Evolutionary conservation across 2,329 filamentous ascomycete species (phyloP), one percentile per base, ranked within the genome.

Genomic region (Aurifilum marmelostoma): DNA sequence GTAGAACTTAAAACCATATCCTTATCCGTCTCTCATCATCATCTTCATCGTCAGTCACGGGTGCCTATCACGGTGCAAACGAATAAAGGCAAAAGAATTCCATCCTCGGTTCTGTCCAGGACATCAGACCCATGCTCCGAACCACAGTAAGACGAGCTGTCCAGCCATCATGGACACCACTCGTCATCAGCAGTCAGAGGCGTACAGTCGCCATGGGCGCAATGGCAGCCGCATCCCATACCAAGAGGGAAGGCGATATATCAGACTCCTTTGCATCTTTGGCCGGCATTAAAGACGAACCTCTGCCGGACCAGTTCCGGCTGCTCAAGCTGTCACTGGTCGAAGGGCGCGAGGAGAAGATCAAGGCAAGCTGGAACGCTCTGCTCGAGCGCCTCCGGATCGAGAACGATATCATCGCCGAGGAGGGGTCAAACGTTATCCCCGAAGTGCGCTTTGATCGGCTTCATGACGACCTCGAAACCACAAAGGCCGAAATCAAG

Each of bases 231-330:
- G 54, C 65, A 14, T 56, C 52, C 2, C 52, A 43, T 21, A 68
- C 58, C 12, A 88, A 88, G 73, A 82, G 84, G 52, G 86, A 88
- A 72, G 88, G 88, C 3, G 84, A 89, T 72, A 90, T 91, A 43
- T 88, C 88, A 0, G 87, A 88, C 65, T 80, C 87, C 0, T 91
- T 91, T 68, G 83, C 84, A 0, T 90, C 88, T 0, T 78, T 91
- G 2, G 87, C 87, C 0, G 85, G 86, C 0, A 75, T 75, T 2
- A 74, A 79, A 9, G 74, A 79, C 5, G 74, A 78, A 14, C 82
- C 85, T 0, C 79, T 91, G 0, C 87, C 88, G 0, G 79, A 84
- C 69, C 80, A 86, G 0, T 91, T 87, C 73, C 82, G 87, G 9
- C 75, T 84, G 29, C 79, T 89, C 14, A 91, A 91, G 73, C 77